Evolutionary conservation across 2,329 filamentous ascomycete species (phyloP).

Genomic region (Xylogone sp.): DNA sequence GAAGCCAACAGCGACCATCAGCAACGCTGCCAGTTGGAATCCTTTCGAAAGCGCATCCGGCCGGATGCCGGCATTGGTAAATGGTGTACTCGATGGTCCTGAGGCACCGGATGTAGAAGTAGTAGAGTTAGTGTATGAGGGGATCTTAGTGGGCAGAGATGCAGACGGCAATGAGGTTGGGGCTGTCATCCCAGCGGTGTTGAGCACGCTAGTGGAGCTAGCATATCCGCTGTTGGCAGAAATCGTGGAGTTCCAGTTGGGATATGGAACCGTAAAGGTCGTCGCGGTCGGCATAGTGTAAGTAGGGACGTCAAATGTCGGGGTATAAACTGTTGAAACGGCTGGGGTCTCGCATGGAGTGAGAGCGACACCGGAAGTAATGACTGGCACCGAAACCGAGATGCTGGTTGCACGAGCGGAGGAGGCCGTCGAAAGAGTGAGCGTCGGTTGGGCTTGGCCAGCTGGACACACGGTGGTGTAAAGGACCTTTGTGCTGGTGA

Average conservation of each 20-base stretch:
- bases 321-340: slow-evolving; percentile 9
- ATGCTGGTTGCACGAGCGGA: background rate
- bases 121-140: background rate
- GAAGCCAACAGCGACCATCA: background rate
- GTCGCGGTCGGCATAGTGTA: slow-evolving; percentile 12
- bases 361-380: slow-evolving; percentile 3
- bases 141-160: background rate
- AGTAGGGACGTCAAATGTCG: slow-evolving; percentile 8
- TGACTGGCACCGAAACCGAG: background rate
- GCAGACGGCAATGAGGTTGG: background rate
- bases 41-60: background rate
- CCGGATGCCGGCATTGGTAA: background rate
- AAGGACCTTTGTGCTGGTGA: slow-evolving; percentile 10
- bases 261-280: slow-evolving; percentile 7
- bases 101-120: background rate
- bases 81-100: no score
- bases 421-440: background rate
- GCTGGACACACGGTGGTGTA: slow-evolving; percentile 16
- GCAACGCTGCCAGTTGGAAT: background rate
- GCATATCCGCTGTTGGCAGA: background rate
- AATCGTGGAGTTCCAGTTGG: slow-evolving; percentile 9
- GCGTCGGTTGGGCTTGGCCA: slow-evolving; percentile 1
- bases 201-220: background rate
- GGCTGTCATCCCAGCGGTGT: background rate
- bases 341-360: slow-evolving; percentile 6